These are phyloP conservation scores for Jaltomata sinuosa DNA, from an alignment of 257 asterid genomes.

Conservation along the genomic window DNA sequence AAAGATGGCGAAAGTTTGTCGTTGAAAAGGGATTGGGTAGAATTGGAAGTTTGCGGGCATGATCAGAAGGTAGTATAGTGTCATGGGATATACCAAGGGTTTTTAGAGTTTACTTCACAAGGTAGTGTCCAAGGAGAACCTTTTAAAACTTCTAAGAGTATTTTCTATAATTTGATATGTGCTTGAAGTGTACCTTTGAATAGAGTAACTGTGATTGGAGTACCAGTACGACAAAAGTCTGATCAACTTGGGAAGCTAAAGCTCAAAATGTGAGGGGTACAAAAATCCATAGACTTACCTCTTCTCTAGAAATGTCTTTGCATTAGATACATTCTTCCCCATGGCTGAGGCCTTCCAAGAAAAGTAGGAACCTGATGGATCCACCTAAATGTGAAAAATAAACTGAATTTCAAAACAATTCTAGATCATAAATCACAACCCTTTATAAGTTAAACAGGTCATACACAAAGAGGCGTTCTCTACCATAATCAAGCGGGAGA, in stretches of 20 bases:
- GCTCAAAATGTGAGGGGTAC: not conserved
- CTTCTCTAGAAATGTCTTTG: constrained; percentile 95
- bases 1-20: not conserved
- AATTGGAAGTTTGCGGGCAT: not conserved
- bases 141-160: not conserved
- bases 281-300: constrained; percentile 32
- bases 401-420: not conserved
- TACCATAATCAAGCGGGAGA: not conserved
- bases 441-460: not conserved
- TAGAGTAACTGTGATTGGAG: not conserved
- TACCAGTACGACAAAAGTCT: not conserved
- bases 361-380: constrained; percentile 97
- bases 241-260: not conserved
- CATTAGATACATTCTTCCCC: constrained; percentile 99
- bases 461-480: not conserved
- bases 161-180: not conserved
- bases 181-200: not conserved
- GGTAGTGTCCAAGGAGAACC: not conserved
- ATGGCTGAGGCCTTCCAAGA: constrained; percentile 99
- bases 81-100: not conserved
- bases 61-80: not conserved
- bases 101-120: not conserved
- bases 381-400: constrained; percentile 42
- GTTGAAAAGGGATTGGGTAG: not conserved
- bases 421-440: not conserved